Evolutionary conservation across 2,329 filamentous ascomycete species (phyloP).

Genomic region (Pseudocercospora fijiensis): DNA sequence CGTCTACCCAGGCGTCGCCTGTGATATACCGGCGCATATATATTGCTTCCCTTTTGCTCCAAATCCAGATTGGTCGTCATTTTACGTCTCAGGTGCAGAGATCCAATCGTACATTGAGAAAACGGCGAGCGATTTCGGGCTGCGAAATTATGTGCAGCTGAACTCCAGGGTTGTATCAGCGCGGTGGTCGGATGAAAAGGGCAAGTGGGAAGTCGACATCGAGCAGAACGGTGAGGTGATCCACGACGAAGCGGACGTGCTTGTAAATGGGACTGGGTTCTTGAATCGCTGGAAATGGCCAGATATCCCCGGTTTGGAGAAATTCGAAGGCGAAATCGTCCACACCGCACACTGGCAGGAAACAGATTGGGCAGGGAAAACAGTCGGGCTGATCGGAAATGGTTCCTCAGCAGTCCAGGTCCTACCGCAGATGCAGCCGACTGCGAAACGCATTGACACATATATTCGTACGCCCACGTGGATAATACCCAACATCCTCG

Average conservation of each 20-base stretch:
- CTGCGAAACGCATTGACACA: slow-evolving; percentile 46
- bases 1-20: slow-evolving; percentile 21
- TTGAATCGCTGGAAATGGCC: slow-evolving; percentile 36
- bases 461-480: slow-evolving; percentile 44
- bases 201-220: slow-evolving; percentile 53
- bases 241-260: slow-evolving; percentile 42
- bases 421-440: slow-evolving; percentile 48
- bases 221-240: slow-evolving; percentile 30
- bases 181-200: slow-evolving; percentile 50
- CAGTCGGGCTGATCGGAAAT: slow-evolving; percentile 48
- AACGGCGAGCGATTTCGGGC: slow-evolving; percentile 12
- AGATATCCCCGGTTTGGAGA: slow-evolving; percentile 42
- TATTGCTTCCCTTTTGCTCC: slow-evolving; percentile 38
- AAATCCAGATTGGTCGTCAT: slow-evolving; percentile 22
- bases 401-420: slow-evolving; percentile 49
- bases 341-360: slow-evolving; percentile 51
- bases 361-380: slow-evolving; percentile 40
- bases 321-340: slow-evolving; percentile 46
- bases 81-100: slow-evolving; percentile 17
- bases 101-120: slow-evolving; percentile 40
- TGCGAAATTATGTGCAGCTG: slow-evolving; percentile 49
- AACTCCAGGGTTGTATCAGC: slow-evolving; percentile 49
- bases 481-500: slow-evolving; percentile 20
- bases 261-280: slow-evolving; percentile 47
- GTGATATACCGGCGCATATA: slow-evolving; percentile 24